These are phyloP conservation scores for Colletotrichum sp. DNA, from an alignment of 2,329 filamentous ascomycete species.

Conservation along the genomic window DNA sequence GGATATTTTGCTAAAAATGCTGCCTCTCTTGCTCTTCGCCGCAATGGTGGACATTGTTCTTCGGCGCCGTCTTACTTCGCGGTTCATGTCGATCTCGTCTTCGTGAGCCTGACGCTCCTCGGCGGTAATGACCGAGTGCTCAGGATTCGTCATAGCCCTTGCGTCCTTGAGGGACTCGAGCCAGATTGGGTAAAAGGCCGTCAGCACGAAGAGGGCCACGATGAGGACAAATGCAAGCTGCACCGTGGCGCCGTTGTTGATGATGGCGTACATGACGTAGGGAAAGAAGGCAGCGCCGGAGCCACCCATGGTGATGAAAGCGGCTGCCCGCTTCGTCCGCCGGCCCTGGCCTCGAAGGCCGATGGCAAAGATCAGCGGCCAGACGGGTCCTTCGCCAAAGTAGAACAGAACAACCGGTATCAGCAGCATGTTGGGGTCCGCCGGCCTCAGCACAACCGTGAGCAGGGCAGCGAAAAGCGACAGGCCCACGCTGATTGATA, in stretches of 20 bases:
- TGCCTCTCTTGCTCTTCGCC: conserved; percentile 8
- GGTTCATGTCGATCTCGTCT: conserved; percentile 13
- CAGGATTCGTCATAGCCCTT: conserved; percentile 46
- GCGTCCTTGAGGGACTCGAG: conserved; percentile 52
- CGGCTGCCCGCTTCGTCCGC: conserved; percentile 80
- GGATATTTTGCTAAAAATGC: conserved; percentile 15
- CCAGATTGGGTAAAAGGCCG: conserved; percentile 54
- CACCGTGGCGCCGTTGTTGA: conserved; percentile 63
- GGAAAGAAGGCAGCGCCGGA: conserved; percentile 77
- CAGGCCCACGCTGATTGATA: conserved; percentile 65
- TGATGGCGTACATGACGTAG: conserved; percentile 73
- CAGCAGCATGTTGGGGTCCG: conserved; percentile 53
- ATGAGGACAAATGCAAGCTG: conserved; percentile 70
- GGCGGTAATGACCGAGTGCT: conserved; percentile 8
- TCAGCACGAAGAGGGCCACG: conserved; percentile 52
- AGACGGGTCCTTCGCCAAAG: conserved; percentile 83
- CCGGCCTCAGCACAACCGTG: conserved; percentile 48
- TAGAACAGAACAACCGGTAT: conserved; percentile 74
- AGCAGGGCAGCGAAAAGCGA: conserved; percentile 63
- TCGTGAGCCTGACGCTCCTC: conserved; percentile 8
- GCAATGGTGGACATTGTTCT: conserved; percentile 2
- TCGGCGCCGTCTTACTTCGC: conserved; percentile 2
- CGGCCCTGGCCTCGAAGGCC: conserved; percentile 80
- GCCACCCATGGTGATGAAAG: conserved; percentile 78
- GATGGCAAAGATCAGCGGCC: conserved; percentile 81